A percentile compares a stretch with the other conserved stretches of the same genome.
phyloP scores from a whole-genome alignment of 2,329 filamentous ascomycete genomes.

The Pseudopyrenochaeta lycopersici region DNA sequence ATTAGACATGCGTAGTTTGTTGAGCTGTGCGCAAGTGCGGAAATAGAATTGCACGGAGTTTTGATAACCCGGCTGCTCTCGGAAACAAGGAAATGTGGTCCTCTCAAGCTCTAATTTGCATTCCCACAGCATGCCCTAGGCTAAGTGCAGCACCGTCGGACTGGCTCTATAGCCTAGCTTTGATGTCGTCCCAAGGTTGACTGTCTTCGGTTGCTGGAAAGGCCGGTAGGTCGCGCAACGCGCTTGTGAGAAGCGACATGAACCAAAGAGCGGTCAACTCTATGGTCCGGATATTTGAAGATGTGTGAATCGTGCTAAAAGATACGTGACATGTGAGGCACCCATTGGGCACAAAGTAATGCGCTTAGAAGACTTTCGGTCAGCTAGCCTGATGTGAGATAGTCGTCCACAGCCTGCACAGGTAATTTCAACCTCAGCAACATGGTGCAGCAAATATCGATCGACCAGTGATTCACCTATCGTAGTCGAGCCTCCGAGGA shows the following conservation, averaged over 20 bases:
- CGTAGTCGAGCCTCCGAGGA: not conserved
- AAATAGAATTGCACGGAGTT: constrained; percentile 1
- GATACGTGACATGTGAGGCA: constrained; percentile 17
- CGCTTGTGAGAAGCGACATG: not conserved
- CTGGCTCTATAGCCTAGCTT: constrained; percentile 7
- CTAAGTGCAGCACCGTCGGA: constrained; percentile 14
- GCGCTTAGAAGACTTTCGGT: constrained; percentile 14
- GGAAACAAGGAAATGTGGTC: constrained; percentile 1
- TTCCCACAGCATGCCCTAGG: constrained; percentile 10
- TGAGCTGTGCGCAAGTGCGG: constrained; percentile 1
- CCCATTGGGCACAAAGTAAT: constrained; percentile 12
- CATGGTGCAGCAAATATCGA: not conserved
- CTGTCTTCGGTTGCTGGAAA: constrained; percentile 13
- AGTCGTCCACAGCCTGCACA: constrained; percentile 14
- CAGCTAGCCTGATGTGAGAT: constrained; percentile 18
- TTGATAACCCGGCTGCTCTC: constrained; percentile 15
- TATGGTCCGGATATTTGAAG: not conserved
- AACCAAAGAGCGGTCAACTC: constrained; percentile 15
- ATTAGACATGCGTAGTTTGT: constrained; percentile 3
- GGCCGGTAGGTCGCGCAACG: constrained; percentile 8
- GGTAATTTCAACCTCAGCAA: constrained; percentile 22
- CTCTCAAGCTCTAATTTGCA: constrained; percentile 5
- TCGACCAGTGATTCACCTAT: too few species aligned
- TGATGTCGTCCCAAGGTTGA: constrained; percentile 11
- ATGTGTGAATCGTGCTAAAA: constrained; percentile 3